Base-by-base conservation (phyloP, 1,284 basidiomycete species). In the Meira nashicola region DNA sequence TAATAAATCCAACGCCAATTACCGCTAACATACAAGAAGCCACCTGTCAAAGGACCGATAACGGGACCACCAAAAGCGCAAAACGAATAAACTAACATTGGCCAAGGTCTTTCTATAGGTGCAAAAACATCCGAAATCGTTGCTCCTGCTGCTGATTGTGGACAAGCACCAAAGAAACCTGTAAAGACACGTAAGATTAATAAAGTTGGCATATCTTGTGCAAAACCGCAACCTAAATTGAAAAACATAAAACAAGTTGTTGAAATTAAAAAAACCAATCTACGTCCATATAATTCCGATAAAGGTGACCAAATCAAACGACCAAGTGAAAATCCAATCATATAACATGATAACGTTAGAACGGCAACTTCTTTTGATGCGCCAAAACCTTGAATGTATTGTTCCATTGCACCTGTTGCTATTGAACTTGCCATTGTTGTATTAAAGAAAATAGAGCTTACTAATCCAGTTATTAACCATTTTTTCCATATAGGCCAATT, bases 301-400 rank as follows among this genome's bases (percentile, higher is more conserved):
- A 65, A 41, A 0, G 68, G 68, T 7, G 65, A 66, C 61, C 62
- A 68, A 17, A 71, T 41, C 8, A 65, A 58, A 15, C 67, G 66
- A 11, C 67, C 69, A 17, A 71, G 40, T 39, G 62, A 59, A 53
- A 64, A 69, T 53, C 69, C 64, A 19, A 65, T 48, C 61, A 70
- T 61, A 40, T 68, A 65, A 39, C 64, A 50, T 23, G 66, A 56
- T 15, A 68, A 59, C 5, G 64, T 55, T 25, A 70, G 60, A 1
- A 60, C 57, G 10, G 58, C 41, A 0, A 58, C 57, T 39, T 64
- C 65, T 9, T 61, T 59, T 9, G 59, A 59, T 25, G 64, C 62
- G 25, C 28, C 25, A 21, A 64, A 66, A 28, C 64, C 60, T 37
- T 59, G 17, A 14, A 62, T 60, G 58, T 66, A 66, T 39, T 63